Base-by-base conservation (phyloP, 2,329 filamentous ascomycete genomes). In the Arthroderma sp. region DNA sequence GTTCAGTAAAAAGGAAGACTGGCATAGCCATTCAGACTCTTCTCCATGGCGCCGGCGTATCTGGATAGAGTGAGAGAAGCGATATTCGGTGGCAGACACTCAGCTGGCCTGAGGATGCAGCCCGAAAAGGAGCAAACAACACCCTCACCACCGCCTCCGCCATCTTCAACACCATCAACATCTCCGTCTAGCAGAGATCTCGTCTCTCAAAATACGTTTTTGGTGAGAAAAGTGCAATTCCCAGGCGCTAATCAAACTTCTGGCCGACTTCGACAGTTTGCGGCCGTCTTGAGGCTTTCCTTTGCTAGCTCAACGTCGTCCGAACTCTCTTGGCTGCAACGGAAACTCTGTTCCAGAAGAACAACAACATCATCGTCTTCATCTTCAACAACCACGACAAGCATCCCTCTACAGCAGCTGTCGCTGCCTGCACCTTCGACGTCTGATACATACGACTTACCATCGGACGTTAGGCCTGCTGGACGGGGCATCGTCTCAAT, bases 401-500 rank as follows among this genome's bases (percentile, higher is more conserved):
- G n/a, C 42, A 47, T 40, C 42, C 44, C 36, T 42, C 28, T 39
- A 31, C 27, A 37, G 38, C 22, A 37, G 36, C 30, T 36, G 41
- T 40, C 27, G 34, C 47, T 15, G 9, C 37, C 40, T 9, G 30
- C 37, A 22, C 40, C 29, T 39, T 40, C 27, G 9, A 38, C 15
- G 15, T 7, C 32, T 15, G 11, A 31, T 4, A 7, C 28, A 5
- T 1, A 42, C 11, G n/a, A 15, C 31, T 7, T 22, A 22, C 15
- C 15, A 22, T 22, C 31, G 34, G 9, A 34, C 9, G 32, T 9
- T 9, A 34, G 32, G 11, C 40, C 40, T 27, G 40, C 40, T 43
- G 40, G 40, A 34, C 40, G 27, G 40, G 40, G 11, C 40, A 33
- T 36, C 40, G 40, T 43, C 34, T 43, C 40, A 36, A 43, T 43